Evolutionary conservation across 371 early-diverging fungal species (phyloP).

Genomic region (Actinomortierella ambigua): DNA sequence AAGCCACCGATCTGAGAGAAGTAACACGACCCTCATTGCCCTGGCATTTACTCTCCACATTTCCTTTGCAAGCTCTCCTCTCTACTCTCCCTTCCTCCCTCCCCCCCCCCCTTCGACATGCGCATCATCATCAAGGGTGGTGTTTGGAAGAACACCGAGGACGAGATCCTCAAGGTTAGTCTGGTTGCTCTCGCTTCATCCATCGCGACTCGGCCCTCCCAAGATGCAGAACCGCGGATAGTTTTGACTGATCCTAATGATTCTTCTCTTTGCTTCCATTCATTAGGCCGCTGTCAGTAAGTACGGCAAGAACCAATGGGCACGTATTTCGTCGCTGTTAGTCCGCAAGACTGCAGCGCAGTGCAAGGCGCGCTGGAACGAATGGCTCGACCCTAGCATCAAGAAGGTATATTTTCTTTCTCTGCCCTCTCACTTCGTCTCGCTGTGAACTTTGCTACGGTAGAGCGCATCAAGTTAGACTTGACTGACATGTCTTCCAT

Average conservation of each 20-base stretch:
- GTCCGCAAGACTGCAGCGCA: slow-evolving; percentile 96
- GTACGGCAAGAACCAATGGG: slow-evolving; percentile 99
- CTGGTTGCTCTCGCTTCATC: too few species aligned
- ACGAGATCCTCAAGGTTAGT: slow-evolving; percentile 91
- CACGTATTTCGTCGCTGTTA: slow-evolving; percentile 94
- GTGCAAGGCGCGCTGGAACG: slow-evolving; percentile 98
- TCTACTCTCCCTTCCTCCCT: too few species aligned
- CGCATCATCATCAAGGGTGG: slow-evolving; percentile 63
- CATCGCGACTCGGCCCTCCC: too few species aligned
- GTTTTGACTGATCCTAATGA: neutral
- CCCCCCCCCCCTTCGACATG: slow-evolving; percentile 13
- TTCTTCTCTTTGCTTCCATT: neutral
- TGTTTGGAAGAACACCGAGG: slow-evolving; percentile 93
- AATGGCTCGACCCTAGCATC: slow-evolving; percentile 98
- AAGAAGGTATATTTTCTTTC: slow-evolving; percentile 71
- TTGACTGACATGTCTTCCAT: neutral
- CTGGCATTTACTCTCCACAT: too few species aligned
- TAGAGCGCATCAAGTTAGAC: neutral
- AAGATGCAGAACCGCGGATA: too few species aligned
- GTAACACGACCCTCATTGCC: too few species aligned
- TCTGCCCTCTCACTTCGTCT: neutral
- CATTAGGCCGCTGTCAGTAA: slow-evolving; percentile 90
- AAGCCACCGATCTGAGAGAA: too few species aligned
- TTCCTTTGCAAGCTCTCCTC: too few species aligned
- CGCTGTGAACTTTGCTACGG: neutral